Base-by-base conservation (phyloP, 495 filamentous ascomycete species). In the Cladorrhinum samala region DNA sequence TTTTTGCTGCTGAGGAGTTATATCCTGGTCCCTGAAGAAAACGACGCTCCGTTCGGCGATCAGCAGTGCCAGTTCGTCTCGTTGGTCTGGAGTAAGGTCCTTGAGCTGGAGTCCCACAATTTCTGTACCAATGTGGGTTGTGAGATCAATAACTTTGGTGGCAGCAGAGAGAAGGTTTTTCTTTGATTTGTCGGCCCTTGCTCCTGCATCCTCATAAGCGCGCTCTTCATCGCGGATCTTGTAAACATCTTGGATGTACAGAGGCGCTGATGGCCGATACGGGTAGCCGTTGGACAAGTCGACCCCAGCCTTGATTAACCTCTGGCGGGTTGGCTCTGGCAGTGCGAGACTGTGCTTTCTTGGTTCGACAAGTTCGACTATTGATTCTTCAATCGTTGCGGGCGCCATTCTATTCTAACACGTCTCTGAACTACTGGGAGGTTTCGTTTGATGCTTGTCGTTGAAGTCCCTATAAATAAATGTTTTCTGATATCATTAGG, bases 1-100 rank as follows among this genome's bases (percentile, higher is more conserved):
- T 47, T 83, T 83, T 57, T 88, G 85, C 58, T 88, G 75, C 57
- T 87, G 82, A 1, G 85, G 84, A 6, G 75, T 73, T 40, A 90
- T 70, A 49, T 88, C 83, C 58, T 90, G 86, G 54, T 87, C 75
- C 4, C 86, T 74, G 71, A 89, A 85, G 66, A 90, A 88, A 27
- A 89, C 85, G 9, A 90, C 85, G 50, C 83, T 85, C 24, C 86
- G 70, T 64, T 87, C 84, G 2, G 86, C 84, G 54, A 89, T 83
- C 49, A 88, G 65, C 23, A 89, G 68, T 0, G 78, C 85, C n/a
- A 89, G 68, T 58, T 89, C 86, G 61, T 87, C 84, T 49, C 75
- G 82, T 52, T 88, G 84, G 64, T 83, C 76, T 42, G 80, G 70
- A 0, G 79, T 85, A 30, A 88, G 68, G 50, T 87, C 83, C 50